These are phyloP conservation scores for Phlebopus sp. DNA, from an alignment of 1,284 basidiomycete genomes.

Conservation along the genomic window DNA sequence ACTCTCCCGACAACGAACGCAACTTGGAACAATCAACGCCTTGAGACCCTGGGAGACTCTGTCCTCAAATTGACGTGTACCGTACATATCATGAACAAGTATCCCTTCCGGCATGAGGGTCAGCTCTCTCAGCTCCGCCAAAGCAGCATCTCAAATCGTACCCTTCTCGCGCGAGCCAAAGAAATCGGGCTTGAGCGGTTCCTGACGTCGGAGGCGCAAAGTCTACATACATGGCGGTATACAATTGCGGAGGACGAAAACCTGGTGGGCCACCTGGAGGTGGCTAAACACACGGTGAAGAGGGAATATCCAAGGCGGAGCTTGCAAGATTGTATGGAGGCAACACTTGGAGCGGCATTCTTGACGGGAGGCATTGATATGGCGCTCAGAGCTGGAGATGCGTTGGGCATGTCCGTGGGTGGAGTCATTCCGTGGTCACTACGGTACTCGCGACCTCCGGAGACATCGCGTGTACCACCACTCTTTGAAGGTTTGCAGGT, in stretches of 20 bases:
- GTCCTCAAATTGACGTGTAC: constrained; percentile 76
- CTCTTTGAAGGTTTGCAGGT: constrained; percentile 60
- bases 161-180: constrained; percentile 63
- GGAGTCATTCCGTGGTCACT: constrained; percentile 59
- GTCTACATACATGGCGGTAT: constrained; percentile 61
- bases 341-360: constrained; percentile 73
- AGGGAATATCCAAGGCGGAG: constrained; percentile 60
- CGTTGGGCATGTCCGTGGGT: constrained; percentile 69
- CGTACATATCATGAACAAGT: constrained; percentile 73
- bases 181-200: constrained; percentile 60
- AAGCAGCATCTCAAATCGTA: constrained; percentile 65
- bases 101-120: constrained; percentile 76
- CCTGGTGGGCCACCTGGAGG: constrained; percentile 23
- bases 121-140: constrained; percentile 66
- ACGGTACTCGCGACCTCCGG: constrained; percentile 42
- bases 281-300: constrained; percentile 29
- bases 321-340: constrained; percentile 84
- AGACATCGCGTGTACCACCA: constrained; percentile 36
- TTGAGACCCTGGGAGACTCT: constrained; percentile 83
- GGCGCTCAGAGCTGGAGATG: constrained; percentile 62
- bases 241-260: constrained; percentile 38
- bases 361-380: constrained; percentile 65
- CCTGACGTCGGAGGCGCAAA: constrained; percentile 57
- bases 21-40: constrained; percentile 74
- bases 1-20: constrained; percentile 64